Conservation (phyloP, 371 early-diverging fungal genomes). For the Mitosporidium daphniae region DNA sequence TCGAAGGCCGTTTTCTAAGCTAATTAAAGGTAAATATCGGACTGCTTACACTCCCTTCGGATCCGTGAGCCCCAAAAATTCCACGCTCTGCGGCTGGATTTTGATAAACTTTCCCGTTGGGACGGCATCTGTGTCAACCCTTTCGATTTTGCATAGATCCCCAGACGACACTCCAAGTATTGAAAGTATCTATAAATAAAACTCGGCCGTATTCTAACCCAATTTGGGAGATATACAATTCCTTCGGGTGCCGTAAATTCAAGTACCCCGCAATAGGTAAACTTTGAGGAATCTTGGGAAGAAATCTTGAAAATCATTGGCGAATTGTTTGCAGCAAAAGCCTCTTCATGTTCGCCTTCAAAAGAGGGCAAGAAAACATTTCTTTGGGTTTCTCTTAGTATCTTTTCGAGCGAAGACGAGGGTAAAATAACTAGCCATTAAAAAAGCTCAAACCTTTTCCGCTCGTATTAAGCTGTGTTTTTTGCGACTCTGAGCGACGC, state of each 20-base stretch:
- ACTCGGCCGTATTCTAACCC: constrained; percentile 17
- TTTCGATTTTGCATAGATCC: constrained; percentile 29
- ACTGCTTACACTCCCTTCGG: constrained; percentile 55
- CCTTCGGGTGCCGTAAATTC: constrained; percentile 95
- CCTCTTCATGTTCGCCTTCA: no score
- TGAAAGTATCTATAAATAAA: constrained; percentile 1
- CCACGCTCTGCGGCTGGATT: constrained; percentile 79
- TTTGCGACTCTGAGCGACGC: no score
- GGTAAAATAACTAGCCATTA: no score
- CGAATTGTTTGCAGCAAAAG: no score
- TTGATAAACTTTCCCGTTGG: constrained; percentile 64
- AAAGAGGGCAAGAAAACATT: no score
- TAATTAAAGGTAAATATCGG: no score
- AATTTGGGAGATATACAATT: constrained; percentile 63
- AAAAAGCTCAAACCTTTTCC: no score
- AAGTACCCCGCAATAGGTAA: constrained; percentile 78
- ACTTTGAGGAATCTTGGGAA: constrained; percentile 7
- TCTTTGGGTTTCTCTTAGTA: no score
- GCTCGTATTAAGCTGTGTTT: no score
- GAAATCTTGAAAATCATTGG: constrained; percentile 55
- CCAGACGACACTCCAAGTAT: constrained; percentile 63
- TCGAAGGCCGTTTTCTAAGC: constrained; percentile 68
- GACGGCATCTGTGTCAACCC: constrained; percentile 32
- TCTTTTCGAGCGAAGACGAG: no score
- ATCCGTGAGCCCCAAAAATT: constrained; percentile 87